These are phyloP conservation scores for Fusarium cicatricum DNA, from an alignment of 2,329 filamentous ascomycete species.

Conservation along the genomic window DNA sequence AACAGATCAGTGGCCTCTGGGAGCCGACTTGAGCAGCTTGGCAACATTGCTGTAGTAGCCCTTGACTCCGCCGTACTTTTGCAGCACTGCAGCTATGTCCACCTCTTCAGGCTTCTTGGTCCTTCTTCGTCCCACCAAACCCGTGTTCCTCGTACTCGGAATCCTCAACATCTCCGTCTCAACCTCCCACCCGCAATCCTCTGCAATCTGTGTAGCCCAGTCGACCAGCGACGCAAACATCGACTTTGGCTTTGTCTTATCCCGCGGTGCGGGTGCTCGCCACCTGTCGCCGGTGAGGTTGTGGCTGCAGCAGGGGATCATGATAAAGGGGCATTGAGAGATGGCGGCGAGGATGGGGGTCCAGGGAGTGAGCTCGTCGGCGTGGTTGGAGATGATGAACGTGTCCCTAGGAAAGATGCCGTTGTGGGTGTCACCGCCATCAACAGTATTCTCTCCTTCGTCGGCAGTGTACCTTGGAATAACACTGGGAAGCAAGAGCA, in stretches of 20 bases:
- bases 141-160: conserved; percentile 88
- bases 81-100: conserved; percentile 55
- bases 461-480: conserved; percentile 38
- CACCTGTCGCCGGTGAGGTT: conserved; percentile 78
- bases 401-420: conserved; percentile 77
- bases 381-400: conserved; percentile 97
- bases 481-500: conserved; percentile 59
- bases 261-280: conserved; percentile 68
- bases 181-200: conserved; percentile 75
- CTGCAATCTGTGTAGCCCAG: conserved; percentile 76
- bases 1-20: conserved; percentile 34
- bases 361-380: conserved; percentile 95
- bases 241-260: conserved; percentile 64
- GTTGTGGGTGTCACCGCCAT: conserved; percentile 51
- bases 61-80: conserved; percentile 62
- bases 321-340: conserved; percentile 82
- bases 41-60: conserved; percentile 68
- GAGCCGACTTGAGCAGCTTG: conserved; percentile 62
- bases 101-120: conserved; percentile 42
- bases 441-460: conserved; percentile 20
- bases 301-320: conserved; percentile 96
- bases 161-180: conserved; percentile 91
- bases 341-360: conserved; percentile 86
- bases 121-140: conserved; percentile 72
- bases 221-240: conserved; percentile 85